Percentiles rank a stretch among this genome's conserved stretches.
These are phyloP conservation scores for Rusavskia elegans DNA, from an alignment of 495 filamentous ascomycete genomes.

Conservation along the genomic window DNA sequence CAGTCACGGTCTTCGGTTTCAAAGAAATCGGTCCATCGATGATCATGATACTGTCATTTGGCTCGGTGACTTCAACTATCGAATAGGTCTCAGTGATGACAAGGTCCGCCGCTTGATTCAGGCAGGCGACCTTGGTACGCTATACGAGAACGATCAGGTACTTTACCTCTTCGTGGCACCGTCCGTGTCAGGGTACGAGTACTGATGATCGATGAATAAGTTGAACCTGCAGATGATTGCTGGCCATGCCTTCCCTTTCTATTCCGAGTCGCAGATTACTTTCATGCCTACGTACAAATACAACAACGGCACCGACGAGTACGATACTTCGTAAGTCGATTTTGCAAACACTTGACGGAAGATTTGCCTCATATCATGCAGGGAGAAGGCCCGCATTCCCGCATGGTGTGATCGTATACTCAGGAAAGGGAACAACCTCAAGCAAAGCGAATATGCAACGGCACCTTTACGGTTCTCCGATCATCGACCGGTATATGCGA, in stretches of 20 bases:
- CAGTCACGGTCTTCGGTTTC: constrained; percentile 72
- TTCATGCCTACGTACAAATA: constrained; percentile 95
- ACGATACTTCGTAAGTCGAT: constrained; percentile 70
- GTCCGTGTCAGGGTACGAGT: neutral
- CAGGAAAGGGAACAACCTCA: constrained; percentile 66
- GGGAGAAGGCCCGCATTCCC: constrained; percentile 85
- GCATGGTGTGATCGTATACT: constrained; percentile 95
- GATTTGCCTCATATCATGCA: constrained; percentile 15
- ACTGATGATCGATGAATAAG: constrained; percentile 22
- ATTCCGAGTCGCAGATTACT: constrained; percentile 67
- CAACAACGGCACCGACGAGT: constrained; percentile 70
- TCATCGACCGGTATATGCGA: constrained; percentile 82
- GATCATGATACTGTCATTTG: constrained; percentile 93
- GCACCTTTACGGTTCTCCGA: constrained; percentile 78
- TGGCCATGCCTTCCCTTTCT: constrained; percentile 75
- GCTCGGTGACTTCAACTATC: constrained; percentile 98
- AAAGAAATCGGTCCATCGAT: constrained; percentile 74
- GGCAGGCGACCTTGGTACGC: constrained; percentile 50
- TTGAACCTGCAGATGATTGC: constrained; percentile 93
- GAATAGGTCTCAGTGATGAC: constrained; percentile 74
- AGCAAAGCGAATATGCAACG: constrained; percentile 64
- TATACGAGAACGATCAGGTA: constrained; percentile 92
- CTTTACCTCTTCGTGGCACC: neutral
- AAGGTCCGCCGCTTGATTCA: constrained; percentile 59
- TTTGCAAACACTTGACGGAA: neutral